phyloP scores from a whole-genome alignment of 2,329 filamentous ascomycete species.

The Alternaria alternata region DNA sequence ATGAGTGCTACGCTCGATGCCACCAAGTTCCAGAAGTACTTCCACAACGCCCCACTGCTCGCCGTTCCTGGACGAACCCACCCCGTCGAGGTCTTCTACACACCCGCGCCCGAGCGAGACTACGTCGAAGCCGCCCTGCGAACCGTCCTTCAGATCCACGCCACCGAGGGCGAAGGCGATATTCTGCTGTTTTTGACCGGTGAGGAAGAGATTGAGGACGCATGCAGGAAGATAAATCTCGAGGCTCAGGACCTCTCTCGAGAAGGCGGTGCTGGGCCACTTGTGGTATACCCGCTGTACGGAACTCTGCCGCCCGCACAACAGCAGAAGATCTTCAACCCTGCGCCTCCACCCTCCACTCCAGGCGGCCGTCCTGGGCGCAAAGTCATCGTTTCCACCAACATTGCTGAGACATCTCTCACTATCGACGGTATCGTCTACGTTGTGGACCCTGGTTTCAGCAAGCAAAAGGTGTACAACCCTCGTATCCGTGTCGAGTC shows the following conservation, averaged over 20 bases:
- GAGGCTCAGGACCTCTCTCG: slow-evolving; percentile 91
- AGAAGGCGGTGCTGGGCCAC: slow-evolving; percentile 88
- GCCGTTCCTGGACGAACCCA: slow-evolving; percentile 95
- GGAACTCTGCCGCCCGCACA: slow-evolving; percentile 90
- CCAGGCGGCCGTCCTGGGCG: slow-evolving; percentile 85
- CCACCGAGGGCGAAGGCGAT: slow-evolving; percentile 89
- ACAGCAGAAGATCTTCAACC: slow-evolving; percentile 95
- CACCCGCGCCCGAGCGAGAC: slow-evolving; percentile 91
- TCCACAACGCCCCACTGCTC: slow-evolving; percentile 90
- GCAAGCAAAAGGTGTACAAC: slow-evolving; percentile 99
- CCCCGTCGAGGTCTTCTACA: slow-evolving; percentile 98
- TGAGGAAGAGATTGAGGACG: slow-evolving; percentile 98
- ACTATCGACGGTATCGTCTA: slow-evolving; percentile 99
- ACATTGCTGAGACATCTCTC: slow-evolving; percentile 96
- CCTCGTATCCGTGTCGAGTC: slow-evolving; percentile 96
- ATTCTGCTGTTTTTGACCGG: slow-evolving; percentile 94
- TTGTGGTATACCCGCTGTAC: slow-evolving; percentile 92
- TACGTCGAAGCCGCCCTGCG: slow-evolving; percentile 95
- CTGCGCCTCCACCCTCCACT: slow-evolving; percentile 76
- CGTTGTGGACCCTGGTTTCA: slow-evolving; percentile 98
- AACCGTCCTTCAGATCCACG: slow-evolving; percentile 96
- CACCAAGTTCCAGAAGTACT: slow-evolving; percentile 97
- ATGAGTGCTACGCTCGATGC: slow-evolving; percentile 97
- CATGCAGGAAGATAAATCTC: slow-evolving; percentile 86
- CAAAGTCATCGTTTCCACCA: slow-evolving; percentile 93